phyloP scores from a whole-genome alignment of 1,284 basidiomycete genomes.

The Sanghuangporus baumii region DNA sequence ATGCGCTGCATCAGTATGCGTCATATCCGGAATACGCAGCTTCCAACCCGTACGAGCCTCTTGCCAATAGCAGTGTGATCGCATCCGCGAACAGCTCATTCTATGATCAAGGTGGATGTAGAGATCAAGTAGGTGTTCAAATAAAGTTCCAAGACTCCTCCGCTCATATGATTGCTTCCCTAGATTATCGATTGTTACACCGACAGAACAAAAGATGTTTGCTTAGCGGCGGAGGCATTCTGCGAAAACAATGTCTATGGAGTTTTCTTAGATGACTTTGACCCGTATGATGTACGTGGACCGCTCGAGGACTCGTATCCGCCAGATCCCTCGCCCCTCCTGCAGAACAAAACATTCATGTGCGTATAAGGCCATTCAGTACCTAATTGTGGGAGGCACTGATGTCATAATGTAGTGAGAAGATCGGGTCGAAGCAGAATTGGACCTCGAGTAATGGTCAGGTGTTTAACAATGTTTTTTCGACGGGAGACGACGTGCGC shows the following conservation, averaged over 20 bases:
- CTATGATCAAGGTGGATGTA: conserved; percentile 42
- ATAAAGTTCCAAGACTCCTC: neutral
- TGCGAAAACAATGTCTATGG: conserved; percentile 51
- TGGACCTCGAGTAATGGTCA: conserved; percentile 41
- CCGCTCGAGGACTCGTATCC: conserved; percentile 48
- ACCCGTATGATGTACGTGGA: conserved; percentile 50
- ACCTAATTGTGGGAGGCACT: neutral
- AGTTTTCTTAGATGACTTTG: conserved; percentile 41
- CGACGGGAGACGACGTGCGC: conserved; percentile 61
- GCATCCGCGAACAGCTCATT: conserved; percentile 39
- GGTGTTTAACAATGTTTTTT: conserved; percentile 51
- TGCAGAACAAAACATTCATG: conserved; percentile 30
- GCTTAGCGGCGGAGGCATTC: conserved; percentile 47
- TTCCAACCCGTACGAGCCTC: conserved; percentile 50
- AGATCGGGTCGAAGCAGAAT: conserved; percentile 44
- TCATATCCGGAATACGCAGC: conserved; percentile 50
- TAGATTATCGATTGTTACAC: conserved; percentile 49
- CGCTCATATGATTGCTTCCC: neutral
- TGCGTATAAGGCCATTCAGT: neutral
- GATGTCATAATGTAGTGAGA: conserved; percentile 18
- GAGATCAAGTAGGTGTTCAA: conserved; percentile 32
- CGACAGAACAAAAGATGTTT: conserved; percentile 39
- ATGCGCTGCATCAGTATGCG: conserved; percentile 52
- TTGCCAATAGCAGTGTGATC: conserved; percentile 39
- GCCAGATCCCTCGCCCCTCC: conserved; percentile 39